phyloP scores from a whole-genome alignment of 2,329 filamentous ascomycete species.

The Diaporthe australafricana region DNA sequence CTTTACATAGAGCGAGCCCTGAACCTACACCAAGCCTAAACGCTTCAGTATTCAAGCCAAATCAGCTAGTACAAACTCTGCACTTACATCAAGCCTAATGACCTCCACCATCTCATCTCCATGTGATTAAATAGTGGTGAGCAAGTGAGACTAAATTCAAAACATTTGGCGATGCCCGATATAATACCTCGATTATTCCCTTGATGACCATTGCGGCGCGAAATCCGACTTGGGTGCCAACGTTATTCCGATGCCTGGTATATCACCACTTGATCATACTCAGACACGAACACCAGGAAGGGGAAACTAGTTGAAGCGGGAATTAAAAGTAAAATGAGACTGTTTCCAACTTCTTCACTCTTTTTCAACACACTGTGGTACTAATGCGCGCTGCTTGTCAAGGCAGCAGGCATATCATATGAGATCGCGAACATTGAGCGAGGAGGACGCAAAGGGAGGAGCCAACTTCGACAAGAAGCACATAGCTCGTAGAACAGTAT shows the following conservation, averaged over 20 bases:
- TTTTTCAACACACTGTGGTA: accelerated
- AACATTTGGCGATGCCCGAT: no score
- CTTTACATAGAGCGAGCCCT: not conserved
- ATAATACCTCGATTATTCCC: not conserved
- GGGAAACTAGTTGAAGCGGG: not conserved
- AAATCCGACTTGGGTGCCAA: not conserved
- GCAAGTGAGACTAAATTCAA: no score
- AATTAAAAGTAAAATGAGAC: accelerated
- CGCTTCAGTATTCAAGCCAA: not conserved
- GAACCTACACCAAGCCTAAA: not conserved
- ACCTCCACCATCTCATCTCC: not conserved
- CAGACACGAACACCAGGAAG: not conserved
- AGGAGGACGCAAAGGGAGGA: not conserved
- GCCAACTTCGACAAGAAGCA: not conserved
- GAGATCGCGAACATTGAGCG: no score
- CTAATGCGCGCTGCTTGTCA: not conserved
- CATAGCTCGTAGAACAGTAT: not conserved
- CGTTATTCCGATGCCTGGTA: no score
- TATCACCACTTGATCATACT: not conserved
- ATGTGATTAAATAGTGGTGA: not conserved
- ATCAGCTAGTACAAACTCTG: not conserved
- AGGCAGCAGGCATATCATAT: not conserved
- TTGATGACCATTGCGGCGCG: not conserved
- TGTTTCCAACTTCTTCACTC: no score
- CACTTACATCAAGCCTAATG: not conserved